phyloP scores from a whole-genome alignment of 805 yeast genomes.

The Nakazawaea peltata region DNA sequence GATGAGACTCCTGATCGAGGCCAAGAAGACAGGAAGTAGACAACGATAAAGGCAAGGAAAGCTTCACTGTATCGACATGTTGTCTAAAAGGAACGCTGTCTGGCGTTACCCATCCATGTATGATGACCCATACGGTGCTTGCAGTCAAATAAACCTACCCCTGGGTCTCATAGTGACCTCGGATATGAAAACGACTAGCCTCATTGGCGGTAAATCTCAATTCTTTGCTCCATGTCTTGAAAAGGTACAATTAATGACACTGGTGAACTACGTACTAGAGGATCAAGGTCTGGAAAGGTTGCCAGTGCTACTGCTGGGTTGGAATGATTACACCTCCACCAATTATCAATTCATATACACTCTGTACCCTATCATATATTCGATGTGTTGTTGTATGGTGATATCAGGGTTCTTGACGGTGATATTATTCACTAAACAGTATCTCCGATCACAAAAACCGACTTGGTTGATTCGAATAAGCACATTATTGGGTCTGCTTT shows the following conservation, averaged over 20 bases:
- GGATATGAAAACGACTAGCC: no score
- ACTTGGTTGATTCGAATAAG: slow-evolving; percentile 42
- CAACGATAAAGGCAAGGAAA: no score
- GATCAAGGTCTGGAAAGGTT: slow-evolving; percentile 21
- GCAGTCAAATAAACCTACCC: no score
- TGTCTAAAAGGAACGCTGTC: slow-evolving; percentile 5
- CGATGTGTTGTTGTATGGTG: slow-evolving; percentile 57
- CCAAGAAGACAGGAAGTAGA: no score
- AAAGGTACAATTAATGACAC: neutral
- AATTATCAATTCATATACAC: slow-evolving; percentile 38
- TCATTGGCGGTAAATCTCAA: neutral
- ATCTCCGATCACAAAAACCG: slow-evolving; percentile 43
- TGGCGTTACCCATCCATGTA: slow-evolving; percentile 9
- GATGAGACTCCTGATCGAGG: no score
- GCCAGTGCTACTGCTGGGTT: slow-evolving; percentile 37
- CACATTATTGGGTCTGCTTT: slow-evolving; percentile 19
- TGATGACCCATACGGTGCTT: slow-evolving; percentile 3
- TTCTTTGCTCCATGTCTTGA: slow-evolving; percentile 2
- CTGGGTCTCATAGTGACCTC: no score
- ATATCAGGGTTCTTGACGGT: slow-evolving; percentile 56
- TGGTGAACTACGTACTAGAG: slow-evolving; percentile 13
- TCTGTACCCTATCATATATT: slow-evolving; percentile 53
- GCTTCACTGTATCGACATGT: no score
- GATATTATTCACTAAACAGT: slow-evolving; percentile 54
- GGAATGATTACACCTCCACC: slow-evolving; percentile 34